Evolutionary conservation across 2,329 filamentous ascomycete genomes (phyloP).

Genomic region (Penicillium sp.): DNA sequence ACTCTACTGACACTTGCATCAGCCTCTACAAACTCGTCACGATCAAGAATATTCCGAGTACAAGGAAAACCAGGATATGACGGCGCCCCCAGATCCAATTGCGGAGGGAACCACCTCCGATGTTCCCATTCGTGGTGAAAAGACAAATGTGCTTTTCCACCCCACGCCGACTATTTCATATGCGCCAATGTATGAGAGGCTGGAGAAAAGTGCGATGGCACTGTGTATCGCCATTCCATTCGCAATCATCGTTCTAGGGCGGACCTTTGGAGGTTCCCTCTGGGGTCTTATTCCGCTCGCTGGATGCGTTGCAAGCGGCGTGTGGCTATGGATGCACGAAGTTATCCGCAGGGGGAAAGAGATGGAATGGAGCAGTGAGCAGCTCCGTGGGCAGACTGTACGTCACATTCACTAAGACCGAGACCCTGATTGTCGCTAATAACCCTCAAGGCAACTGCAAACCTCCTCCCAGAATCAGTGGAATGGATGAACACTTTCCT

Average conservation of each 20-base stretch:
- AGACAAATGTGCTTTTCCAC: conserved; percentile 94
- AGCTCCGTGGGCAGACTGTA: conserved; percentile 75
- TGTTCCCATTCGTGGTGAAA: conserved; percentile 92
- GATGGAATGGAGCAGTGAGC: conserved; percentile 84
- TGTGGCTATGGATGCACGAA: conserved; percentile 89
- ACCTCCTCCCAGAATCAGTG: conserved; percentile 87
- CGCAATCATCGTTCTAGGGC: conserved; percentile 72
- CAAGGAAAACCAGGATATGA: conserved; percentile 80
- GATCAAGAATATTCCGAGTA: conserved; percentile 76
- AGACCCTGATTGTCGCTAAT: conserved; percentile 1
- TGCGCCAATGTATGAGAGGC: conserved; percentile 75
- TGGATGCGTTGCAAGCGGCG: conserved; percentile 68
- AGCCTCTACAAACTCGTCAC: conserved; percentile 67
- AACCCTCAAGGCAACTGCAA: conserved; percentile 65
- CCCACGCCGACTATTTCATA: conserved; percentile 88
- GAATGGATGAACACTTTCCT: conserved; percentile 95
- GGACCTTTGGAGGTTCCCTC: conserved; percentile 73
- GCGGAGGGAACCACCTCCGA: conserved; percentile 81
- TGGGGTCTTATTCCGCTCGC: conserved; percentile 73
- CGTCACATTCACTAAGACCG: conserved; percentile 16
- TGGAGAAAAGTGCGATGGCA: conserved; percentile 72
- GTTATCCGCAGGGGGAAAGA: conserved; percentile 77
- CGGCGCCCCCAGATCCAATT: conserved; percentile 84
- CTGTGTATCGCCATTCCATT: conserved; percentile 70
- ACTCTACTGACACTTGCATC: conserved; percentile 5